phyloP scores from a whole-genome alignment of 495 filamentous ascomycete genomes.

The Penicillium silybi region DNA sequence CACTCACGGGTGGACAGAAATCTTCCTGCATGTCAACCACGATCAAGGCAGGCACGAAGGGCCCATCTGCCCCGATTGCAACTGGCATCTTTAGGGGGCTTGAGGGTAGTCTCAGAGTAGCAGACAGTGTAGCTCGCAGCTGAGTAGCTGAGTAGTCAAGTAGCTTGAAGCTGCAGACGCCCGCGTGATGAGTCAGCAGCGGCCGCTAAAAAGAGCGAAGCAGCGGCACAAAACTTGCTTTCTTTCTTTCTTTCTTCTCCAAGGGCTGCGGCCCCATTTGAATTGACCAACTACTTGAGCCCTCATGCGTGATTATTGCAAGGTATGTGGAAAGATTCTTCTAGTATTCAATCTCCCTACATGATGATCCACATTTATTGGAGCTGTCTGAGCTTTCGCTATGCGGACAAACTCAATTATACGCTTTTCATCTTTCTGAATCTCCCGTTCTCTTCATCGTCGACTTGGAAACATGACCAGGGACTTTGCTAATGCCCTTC shows the following conservation, averaged over 20 bases:
- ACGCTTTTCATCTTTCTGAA: slow-evolving; percentile 47
- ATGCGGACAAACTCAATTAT: slow-evolving; percentile 50
- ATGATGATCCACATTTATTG: slow-evolving; percentile 79
- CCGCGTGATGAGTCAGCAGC: slow-evolving; percentile 26
- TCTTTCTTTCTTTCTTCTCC: slow-evolving; percentile 20
- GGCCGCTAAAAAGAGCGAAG: slow-evolving; percentile 18
- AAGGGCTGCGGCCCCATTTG: slow-evolving; percentile 40
- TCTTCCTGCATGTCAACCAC: slow-evolving; percentile 93
- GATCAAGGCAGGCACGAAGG: slow-evolving; percentile 50
- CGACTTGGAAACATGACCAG: slow-evolving; percentile 1
- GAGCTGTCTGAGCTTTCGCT: slow-evolving; percentile 87
- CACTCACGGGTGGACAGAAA: slow-evolving; percentile 80
- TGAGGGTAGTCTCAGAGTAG: not conserved
- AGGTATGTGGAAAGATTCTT: slow-evolving; percentile 29
- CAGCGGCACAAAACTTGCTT: slow-evolving; percentile 16
- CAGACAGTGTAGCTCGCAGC: not conserved
- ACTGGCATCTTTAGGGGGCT: slow-evolving; percentile 6
- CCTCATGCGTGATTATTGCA: slow-evolving; percentile 32
- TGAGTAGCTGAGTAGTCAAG: too few relatives aligned
- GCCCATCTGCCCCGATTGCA: not conserved
- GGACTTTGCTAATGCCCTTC: slow-evolving; percentile 19
- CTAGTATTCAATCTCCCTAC: slow-evolving; percentile 7
- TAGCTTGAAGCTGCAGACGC: not conserved
- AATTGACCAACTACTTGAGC: not conserved
- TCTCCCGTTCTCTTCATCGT: slow-evolving; percentile 4